phyloP scores from a whole-genome alignment of 2,329 filamentous ascomycete genomes.

The Nothomitra cinnamomea region DNA sequence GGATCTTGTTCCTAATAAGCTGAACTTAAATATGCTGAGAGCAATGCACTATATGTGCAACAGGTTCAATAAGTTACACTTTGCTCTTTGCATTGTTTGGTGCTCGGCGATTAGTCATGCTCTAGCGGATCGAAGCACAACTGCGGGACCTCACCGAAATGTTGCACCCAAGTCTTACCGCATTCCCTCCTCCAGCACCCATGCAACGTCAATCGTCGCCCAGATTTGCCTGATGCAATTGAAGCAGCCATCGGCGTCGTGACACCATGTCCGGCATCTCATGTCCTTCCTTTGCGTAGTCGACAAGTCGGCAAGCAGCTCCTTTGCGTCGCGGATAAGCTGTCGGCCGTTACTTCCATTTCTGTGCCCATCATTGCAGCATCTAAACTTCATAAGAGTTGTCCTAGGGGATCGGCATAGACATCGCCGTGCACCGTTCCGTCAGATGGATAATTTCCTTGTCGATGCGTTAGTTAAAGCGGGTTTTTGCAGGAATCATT shows the following conservation, averaged over 20 bases:
- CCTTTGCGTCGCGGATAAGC: conserved; percentile 29
- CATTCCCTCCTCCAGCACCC: no score
- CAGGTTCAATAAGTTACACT: no score
- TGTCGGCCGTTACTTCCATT: conserved; percentile 18
- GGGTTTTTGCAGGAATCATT: conserved; percentile 32
- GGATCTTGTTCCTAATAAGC: no score
- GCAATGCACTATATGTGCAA: no score
- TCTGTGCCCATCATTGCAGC: conserved; percentile 15
- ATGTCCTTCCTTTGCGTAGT: conserved; percentile 44
- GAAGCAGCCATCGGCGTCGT: not conserved
- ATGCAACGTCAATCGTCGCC: no score
- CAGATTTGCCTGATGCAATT: not conserved
- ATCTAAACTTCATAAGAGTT: not conserved
- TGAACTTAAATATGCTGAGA: no score
- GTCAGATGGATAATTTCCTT: conserved; percentile 33
- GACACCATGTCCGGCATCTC: conserved; percentile 42
- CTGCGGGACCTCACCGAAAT: no score
- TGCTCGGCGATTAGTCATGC: no score
- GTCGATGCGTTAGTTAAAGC: conserved; percentile 35
- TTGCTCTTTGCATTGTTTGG: no score
- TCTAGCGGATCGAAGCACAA: no score
- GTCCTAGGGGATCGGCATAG: conserved; percentile 16
- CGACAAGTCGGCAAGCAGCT: conserved; percentile 34
- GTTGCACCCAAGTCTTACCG: not conserved
- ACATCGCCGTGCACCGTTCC: conserved; percentile 17